A percentile compares a stretch with the other conserved stretches of the same genome.
phyloP scores from a whole-genome alignment of 164 flowering plant species.

The Aristolochia contorta region DNA sequence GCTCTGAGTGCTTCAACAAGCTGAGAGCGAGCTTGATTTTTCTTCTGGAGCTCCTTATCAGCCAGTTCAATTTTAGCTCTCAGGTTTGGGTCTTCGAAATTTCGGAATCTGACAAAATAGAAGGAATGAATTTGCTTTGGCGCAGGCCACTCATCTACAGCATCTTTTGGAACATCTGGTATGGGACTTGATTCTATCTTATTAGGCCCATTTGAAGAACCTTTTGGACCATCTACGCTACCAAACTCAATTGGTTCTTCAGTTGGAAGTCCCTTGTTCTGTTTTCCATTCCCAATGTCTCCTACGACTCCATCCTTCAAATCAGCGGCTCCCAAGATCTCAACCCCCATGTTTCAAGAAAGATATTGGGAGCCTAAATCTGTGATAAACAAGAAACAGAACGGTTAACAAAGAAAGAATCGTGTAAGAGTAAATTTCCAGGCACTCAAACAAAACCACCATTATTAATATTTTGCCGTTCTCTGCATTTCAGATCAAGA shows the following conservation, averaged over 20 bases:
- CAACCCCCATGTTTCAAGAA: slow-evolving; percentile 39
- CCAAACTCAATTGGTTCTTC: slow-evolving; percentile 48
- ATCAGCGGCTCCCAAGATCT: slow-evolving; percentile 40
- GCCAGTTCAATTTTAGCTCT: slow-evolving; percentile 55
- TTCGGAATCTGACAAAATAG: slow-evolving; percentile 46
- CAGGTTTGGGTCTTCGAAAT: slow-evolving; percentile 66
- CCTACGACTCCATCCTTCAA: slow-evolving; percentile 23
- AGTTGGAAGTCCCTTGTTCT: slow-evolving; percentile 19
- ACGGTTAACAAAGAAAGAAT: not conserved
- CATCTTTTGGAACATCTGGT: slow-evolving; percentile 53
- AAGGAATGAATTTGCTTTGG: slow-evolving; percentile 52
- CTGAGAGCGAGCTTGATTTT: slow-evolving; percentile 44
- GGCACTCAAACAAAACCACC: too few species aligned
- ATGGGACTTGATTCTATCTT: slow-evolving; percentile 31
- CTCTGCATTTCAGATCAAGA: too few species aligned
- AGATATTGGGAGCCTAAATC: not conserved
- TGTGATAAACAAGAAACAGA: not conserved
- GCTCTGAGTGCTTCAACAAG: slow-evolving; percentile 47
- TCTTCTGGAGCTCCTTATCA: slow-evolving; percentile 58
- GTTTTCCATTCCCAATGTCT: slow-evolving; percentile 33
- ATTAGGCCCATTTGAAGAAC: slow-evolving; percentile 27
- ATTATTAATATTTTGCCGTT: too few species aligned
- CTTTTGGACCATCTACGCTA: slow-evolving; percentile 32
- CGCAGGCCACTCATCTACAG: slow-evolving; percentile 82
- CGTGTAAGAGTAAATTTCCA: not conserved